A percentile compares a stretch with the other conserved stretches of the same genome.
Evolutionary conservation across 768 basidiomycete species (phyloP).

Genomic region (Tylopilus balloui): DNA sequence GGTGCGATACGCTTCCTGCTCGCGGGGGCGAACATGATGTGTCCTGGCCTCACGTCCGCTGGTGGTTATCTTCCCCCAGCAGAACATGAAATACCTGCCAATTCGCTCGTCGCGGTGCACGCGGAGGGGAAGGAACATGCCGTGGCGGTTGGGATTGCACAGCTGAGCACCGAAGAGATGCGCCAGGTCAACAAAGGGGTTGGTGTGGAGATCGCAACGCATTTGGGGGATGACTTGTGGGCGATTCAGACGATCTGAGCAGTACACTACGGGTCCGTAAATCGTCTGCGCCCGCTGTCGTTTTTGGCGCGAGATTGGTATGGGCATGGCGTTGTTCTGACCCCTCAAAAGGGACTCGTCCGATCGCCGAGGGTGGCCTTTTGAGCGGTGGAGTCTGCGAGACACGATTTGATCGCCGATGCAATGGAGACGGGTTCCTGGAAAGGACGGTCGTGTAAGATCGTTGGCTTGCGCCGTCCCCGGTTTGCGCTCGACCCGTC

Average conservation of each 20-base stretch:
- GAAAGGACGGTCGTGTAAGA: background rate
- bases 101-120: slow-evolving; percentile 80
- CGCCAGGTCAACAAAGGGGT: slow-evolving; percentile 84
- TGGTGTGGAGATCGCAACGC: slow-evolving; percentile 81
- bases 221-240: slow-evolving; percentile 91
- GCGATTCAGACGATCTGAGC: slow-evolving; percentile 54
- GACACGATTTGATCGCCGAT: too few relatives aligned
- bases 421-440: background rate
- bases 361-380: background rate
- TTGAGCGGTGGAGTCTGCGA: background rate
- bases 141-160: slow-evolving; percentile 79
- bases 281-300: background rate
- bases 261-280: background rate
- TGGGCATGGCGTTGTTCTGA: background rate
- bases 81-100: slow-evolving; percentile 60
- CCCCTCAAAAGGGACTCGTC: background rate
- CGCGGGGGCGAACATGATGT: slow-evolving; percentile 94
- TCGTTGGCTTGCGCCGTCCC: background rate
- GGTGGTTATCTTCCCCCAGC: slow-evolving; percentile 84
- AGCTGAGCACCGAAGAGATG: slow-evolving; percentile 85
- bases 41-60: slow-evolving; percentile 89
- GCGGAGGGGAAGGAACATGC: slow-evolving; percentile 97
- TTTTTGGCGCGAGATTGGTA: background rate
- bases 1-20: slow-evolving; percentile 98
- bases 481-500: background rate